Base-by-base conservation (phyloP, 177 flowering plant genomes). In the Telopea speciosissima region DNA sequence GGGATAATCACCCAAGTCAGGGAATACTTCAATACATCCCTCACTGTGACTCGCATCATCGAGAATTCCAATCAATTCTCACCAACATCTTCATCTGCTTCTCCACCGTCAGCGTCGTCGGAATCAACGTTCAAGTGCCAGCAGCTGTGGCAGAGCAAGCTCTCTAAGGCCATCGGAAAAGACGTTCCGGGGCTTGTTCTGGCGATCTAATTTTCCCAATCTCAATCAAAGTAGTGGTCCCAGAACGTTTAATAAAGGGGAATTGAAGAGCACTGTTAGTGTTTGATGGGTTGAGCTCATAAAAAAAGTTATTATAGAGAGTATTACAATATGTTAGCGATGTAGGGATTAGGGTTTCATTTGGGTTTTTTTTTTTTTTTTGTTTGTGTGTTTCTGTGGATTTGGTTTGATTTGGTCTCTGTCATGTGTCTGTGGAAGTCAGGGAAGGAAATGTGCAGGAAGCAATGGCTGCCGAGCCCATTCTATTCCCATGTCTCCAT, bases 21-120 rank as follows among this genome's bases (percentile, higher is more conserved):
- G 66, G 97, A 91, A 87, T 91, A 91, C 81, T 82, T 91, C 85
- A 89, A 91, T 71, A 91, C 97, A 8, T 87, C 92, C 64, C 83
- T 91, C 26, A 86, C 88, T 1, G 92, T 91, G 13, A 87, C 97
- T 13, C 85, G 86, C 14, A 61, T 91, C 36, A 82, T 81, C 1
- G 64, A 70, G 5, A 3, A 19, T 7, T 19, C 75, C 11, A 58
- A 58, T 3, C 61, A 7, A 58, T 58, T 19, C 0, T 49, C 54
- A 12, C 17, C 54, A 1, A 52, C 81, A 42, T 26, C 80, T 0
- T 42, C 75, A 2, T 75, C 31, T 26, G 0, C 54, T 2, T 49
- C 61, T n/a, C 24, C 58, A 12, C 14, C 58, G 58, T 0, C 58
- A 5, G 3, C 19, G 58, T 16, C 58, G 58, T 14, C 19, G 58